A percentile compares a stretch with the other conserved stretches of the same genome.
Evolutionary conservation across 371 early-diverging fungal genomes (phyloP).

Genomic region (Zychaea mexicana): DNA sequence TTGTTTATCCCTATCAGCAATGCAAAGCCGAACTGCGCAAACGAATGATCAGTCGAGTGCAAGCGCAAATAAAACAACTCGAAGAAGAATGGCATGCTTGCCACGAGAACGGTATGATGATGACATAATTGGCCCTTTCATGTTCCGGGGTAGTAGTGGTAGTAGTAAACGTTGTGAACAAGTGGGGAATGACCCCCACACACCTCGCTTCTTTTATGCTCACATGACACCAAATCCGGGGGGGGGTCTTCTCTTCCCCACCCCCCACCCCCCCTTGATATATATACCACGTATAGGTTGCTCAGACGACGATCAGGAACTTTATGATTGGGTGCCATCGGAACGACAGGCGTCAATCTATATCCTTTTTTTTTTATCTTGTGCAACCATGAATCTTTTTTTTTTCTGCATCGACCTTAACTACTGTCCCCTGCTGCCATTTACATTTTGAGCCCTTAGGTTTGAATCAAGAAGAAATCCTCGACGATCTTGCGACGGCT

Average conservation of each 20-base stretch:
- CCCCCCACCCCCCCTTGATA: background rate
- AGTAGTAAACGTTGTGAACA: too few relatives aligned
- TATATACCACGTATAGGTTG: constrained; percentile 12
- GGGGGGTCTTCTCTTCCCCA: background rate
- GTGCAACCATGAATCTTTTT: constrained; percentile 2
- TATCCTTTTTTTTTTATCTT: constrained; percentile 20
- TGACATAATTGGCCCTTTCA: background rate
- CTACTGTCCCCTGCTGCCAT: background rate
- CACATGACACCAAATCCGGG: constrained; percentile 3
- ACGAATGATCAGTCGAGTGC: constrained; percentile 19
- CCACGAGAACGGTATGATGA: constrained; percentile 10
- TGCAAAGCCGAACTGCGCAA: constrained; percentile 16
- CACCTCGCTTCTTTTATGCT: background rate
- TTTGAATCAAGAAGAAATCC: constrained; percentile 3
- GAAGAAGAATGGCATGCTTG: constrained; percentile 24
- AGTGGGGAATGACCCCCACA: too few relatives aligned
- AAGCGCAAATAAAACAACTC: constrained; percentile 20
- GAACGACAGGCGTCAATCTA: constrained; percentile 26
- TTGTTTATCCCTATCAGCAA: constrained; percentile 13
- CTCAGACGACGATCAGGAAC: constrained; percentile 33
- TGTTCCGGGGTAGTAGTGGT: background rate
- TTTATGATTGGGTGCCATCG: constrained; percentile 29
- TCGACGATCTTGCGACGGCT: background rate
- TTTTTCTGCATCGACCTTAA: constrained; percentile 8
- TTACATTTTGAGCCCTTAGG: constrained; percentile 12